Conservation (phyloP, 2,329 filamentous ascomycete species). For the Apiospora marii region DNA sequence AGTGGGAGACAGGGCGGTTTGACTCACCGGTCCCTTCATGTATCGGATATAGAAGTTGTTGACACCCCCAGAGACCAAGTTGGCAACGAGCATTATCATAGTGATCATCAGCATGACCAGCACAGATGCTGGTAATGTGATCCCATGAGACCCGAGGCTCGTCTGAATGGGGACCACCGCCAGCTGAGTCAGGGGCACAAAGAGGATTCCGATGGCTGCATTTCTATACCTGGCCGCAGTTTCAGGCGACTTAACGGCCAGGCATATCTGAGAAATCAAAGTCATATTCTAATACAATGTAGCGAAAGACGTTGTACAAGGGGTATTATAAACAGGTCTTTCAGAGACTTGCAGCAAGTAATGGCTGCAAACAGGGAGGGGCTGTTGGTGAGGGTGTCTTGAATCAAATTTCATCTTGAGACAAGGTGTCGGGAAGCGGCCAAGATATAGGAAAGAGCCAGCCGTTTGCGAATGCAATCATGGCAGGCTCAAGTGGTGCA, state of each 20-base stretch:
- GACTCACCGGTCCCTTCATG: conserved; percentile 37
- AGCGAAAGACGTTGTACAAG: conserved; percentile 29
- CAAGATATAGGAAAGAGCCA: conserved; percentile 28
- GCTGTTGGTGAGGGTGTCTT: conserved; percentile 31
- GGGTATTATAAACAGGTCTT: conserved; percentile 27
- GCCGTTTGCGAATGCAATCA: conserved; percentile 31
- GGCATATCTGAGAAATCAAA: conserved; percentile 36
- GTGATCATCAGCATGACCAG: conserved; percentile 39
- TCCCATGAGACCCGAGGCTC: conserved; percentile 33
- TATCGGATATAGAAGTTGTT: conserved; percentile 35
- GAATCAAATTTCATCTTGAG: conserved; percentile 34
- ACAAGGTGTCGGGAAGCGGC: conserved; percentile 29
- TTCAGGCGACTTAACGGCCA: conserved; percentile 34
- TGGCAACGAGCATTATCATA: conserved; percentile 35
- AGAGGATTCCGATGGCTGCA: conserved; percentile 36
- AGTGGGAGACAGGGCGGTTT: not conserved
- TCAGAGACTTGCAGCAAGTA: conserved; percentile 35
- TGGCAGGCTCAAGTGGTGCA: conserved; percentile 2
- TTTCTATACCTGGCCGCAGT: conserved; percentile 37
- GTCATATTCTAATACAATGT: conserved; percentile 26
- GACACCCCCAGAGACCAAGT: conserved; percentile 33
- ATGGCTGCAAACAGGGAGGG: conserved; percentile 21
- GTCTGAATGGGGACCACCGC: conserved; percentile 40
- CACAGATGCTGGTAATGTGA: conserved; percentile 43
- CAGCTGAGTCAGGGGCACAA: conserved; percentile 37